Base-by-base conservation (phyloP, 441 rosid species). In the Hura crepitans region DNA sequence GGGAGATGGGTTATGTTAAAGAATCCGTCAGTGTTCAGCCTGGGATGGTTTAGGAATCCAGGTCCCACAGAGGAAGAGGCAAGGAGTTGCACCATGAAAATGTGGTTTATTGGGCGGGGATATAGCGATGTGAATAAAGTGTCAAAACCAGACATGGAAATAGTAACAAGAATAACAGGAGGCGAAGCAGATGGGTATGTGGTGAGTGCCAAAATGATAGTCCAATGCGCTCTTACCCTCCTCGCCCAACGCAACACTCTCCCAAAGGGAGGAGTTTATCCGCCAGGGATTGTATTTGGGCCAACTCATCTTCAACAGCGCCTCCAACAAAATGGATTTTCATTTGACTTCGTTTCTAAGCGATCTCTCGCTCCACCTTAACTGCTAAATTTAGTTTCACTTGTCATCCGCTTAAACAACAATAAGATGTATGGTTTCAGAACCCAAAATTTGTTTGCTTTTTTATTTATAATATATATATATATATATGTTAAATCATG, bases 51-150 rank as follows among this genome's bases (percentile, higher is more conserved):
- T 76, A 84, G 78, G 72, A 85, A 93, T 87, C 74, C 75, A 12
- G 97, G 98, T 71, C 96, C 98, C 7, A 72, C 91, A 0, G 94
- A 90, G 69, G 94, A 90, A 23, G 96, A 90, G 74, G 90, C 90
- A 35, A 81, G 77, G 56, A 85, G 87, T 27, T 92, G 92, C 20
- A 74, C 96, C 23, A 90, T 90, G 55, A 87, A 90, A 75, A 90
- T 93, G 97, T 87, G 92, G 98, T 90, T 90, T 60, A 70, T 93
- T 5, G 96, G 91, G 13, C 85, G 79, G 20, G 98, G 97, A 42
- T 90, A 74, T 59, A 87, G 96, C 37, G 83, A 88, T 43, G 62
- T 58, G 62, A 80, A 72, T 54, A 75, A 78, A 6, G 79, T 70
- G 67, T 83, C 90, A 27, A 72, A 84, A 77, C 90, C 89, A 20